These are phyloP conservation scores for Fusarium sp. DNA, from an alignment of 2,329 filamentous ascomycete species.

Conservation along the genomic window DNA sequence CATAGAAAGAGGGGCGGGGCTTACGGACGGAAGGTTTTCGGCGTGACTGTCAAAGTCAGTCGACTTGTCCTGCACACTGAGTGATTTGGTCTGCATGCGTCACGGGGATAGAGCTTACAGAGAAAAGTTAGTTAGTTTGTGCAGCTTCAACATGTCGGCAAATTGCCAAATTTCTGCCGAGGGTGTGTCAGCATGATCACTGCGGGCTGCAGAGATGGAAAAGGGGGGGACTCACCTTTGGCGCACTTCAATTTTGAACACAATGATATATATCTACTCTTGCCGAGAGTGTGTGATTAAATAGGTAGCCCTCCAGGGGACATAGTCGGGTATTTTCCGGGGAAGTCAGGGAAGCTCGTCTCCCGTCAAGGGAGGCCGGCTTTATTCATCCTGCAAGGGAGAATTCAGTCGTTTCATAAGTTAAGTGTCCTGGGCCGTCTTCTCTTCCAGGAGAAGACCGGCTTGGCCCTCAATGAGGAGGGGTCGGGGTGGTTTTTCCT, in stretches of 20 bases:
- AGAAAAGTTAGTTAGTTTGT: neutral
- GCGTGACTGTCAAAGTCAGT: neutral
- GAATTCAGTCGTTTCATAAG: neutral
- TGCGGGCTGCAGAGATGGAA: neutral
- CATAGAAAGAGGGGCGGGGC: neutral
- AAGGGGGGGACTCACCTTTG: neutral
- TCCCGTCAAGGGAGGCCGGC: neutral
- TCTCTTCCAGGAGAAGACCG: neutral
- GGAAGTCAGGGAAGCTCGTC: neutral
- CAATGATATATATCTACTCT: neutral
- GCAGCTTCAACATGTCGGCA: neutral
- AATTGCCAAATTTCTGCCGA: neutral
- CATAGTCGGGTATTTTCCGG: neutral
- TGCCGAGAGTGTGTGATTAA: neutral
- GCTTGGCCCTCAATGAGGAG: neutral
- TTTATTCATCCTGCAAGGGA: neutral
- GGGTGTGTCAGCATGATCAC: neutral
- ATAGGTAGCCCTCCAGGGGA: conserved; percentile 2
- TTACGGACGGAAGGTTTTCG: neutral
- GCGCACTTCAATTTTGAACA: conserved; percentile 3
- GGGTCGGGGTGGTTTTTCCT: neutral
- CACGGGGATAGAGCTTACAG: neutral
- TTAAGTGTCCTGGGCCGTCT: neutral
- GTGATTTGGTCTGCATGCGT: neutral
- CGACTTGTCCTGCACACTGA: neutral